A percentile compares a stretch with the other conserved stretches of the same genome.
These are phyloP conservation scores for Turnera subulata DNA, from an alignment of 345 rosid genomes.

Conservation along the genomic window DNA sequence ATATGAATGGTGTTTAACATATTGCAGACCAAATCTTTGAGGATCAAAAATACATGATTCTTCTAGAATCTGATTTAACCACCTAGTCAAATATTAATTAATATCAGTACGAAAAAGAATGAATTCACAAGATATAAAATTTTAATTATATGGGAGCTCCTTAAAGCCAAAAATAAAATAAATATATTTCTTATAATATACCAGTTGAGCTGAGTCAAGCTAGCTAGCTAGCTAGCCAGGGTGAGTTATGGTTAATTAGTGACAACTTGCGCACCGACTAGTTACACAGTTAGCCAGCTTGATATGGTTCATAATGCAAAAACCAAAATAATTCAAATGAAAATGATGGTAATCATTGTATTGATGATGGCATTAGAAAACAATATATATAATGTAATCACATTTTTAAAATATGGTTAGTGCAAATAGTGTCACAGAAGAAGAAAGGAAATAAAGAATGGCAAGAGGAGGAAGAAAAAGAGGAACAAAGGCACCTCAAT, in stretches of 20 bases:
- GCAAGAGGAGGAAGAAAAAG: constrained; percentile 24
- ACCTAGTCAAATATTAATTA: not conserved
- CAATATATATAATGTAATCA: not conserved
- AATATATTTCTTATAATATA: not conserved
- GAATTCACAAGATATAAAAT: not conserved
- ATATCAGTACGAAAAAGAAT: not conserved
- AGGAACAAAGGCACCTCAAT: constrained; percentile 38
- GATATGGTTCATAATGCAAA: not conserved
- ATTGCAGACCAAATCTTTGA: not conserved
- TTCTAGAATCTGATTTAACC: not conserved
- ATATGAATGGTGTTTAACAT: not conserved
- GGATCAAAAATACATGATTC: not conserved
- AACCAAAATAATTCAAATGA: constrained; percentile 27
- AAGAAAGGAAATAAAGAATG: constrained; percentile 6
- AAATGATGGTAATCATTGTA: constrained; percentile 37
- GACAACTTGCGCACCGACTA: not conserved
- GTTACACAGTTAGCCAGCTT: constrained; percentile 16
- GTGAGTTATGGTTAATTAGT: not conserved
- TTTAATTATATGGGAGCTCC: not conserved
- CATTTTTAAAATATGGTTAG: constrained; percentile 15
- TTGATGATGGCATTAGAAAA: constrained; percentile 26
- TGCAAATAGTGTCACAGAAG: constrained; percentile 18
- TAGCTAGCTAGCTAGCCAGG: not conserved
- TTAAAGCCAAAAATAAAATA: not conserved
- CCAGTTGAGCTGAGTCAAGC: not conserved